Evolutionary conservation across 129 eudicot genomes (phyloP), one percentile per base, ranked within the genome.

Genomic region (Heracleum sosnowskyi): DNA sequence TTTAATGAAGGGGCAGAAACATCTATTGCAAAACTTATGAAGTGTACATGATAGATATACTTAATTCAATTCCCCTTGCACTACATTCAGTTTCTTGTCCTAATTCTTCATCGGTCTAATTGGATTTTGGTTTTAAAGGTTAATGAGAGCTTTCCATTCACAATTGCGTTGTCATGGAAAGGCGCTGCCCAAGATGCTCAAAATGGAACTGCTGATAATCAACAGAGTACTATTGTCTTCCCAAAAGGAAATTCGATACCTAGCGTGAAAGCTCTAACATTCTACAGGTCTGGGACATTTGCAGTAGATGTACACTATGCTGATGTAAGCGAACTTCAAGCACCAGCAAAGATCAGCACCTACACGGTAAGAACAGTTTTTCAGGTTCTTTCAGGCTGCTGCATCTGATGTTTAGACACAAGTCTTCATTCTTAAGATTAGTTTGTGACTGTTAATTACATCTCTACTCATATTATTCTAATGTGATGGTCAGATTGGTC

Each of bases 101-200:
- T 69, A 20, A 36, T 69, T 69, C 18, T 12, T 39, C 3, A 1
- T 73, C 13, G 8, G 45, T 73, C 75, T 26, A 53, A 40, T 47
- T 51, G 28, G 11, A 0, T 49, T 49, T 77, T 79, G 83, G 73
- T 83, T 82, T 75, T 45, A 41, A 83, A 91, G 98, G 98, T 91
- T 5, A 89, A 91, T 82, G 98, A 95, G 81, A 91, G 86, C 79
- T 95, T 91, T 45, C 98, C 97, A 0, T 88, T 95, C 53, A 55
- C 97, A 40, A 87, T 95, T 72, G 83, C 94, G 60, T 77, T 95
- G 88, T 87, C 97, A 72, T 91, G 98, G 98, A 91, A 89, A 81
- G 91, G 89, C 2, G 16, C 87, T 75, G 90, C 88, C 37, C 79
- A 86, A 18, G 96, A 90, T 55, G 77, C 84, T 0, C 89, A 89